A percentile compares a stretch with the other conserved stretches of the same genome.
phyloP scores from a whole-genome alignment of 192 early-diverging fungal genomes.

The Geosiphon pyriformis region DNA sequence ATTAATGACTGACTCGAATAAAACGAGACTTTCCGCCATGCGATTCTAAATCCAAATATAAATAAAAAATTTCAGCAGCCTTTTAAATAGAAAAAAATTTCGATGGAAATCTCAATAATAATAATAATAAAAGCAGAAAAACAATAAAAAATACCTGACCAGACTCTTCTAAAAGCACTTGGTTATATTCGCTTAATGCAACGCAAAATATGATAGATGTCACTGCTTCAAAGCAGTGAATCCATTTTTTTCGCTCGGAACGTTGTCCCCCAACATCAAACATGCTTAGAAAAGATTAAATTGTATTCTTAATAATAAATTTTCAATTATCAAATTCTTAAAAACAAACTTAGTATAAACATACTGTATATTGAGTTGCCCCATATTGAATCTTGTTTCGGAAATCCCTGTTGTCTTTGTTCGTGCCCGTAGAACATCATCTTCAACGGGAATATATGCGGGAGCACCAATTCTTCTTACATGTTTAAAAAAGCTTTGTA shows the following conservation, averaged over 20 bases:
- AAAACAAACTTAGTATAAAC: too few species aligned
- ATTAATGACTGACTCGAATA: slow-evolving; percentile 91
- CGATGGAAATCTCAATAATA: neutral
- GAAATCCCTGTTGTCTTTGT: slow-evolving; percentile 97
- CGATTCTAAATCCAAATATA: slow-evolving; percentile 88
- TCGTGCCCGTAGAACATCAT: slow-evolving; percentile 93
- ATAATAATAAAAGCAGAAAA: neutral
- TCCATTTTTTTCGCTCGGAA: slow-evolving; percentile 83
- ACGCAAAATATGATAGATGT: slow-evolving; percentile 93
- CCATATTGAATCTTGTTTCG: slow-evolving; percentile 91
- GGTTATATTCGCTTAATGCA: slow-evolving; percentile 90
- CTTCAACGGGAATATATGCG: slow-evolving; percentile 86
- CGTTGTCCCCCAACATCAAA: slow-evolving; percentile 86
- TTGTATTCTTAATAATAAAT: neutral
- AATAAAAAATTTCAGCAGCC: too few species aligned
- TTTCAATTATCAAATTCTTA: slow-evolving; percentile 8
- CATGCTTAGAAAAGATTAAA: slow-evolving; percentile 46
- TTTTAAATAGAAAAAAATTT: too few species aligned
- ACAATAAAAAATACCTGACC: slow-evolving; percentile 40
- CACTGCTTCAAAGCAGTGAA: slow-evolving; percentile 80
- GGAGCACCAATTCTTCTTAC: slow-evolving; percentile 76
- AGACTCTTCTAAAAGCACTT: slow-evolving; percentile 81
- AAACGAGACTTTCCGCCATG: slow-evolving; percentile 83
- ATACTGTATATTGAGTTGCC: slow-evolving; percentile 81
- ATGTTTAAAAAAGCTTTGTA: slow-evolving; percentile 79